Evolutionary conservation across 495 filamentous ascomycete genomes (phyloP).

Genomic region (Cairneyella variabilis): DNA sequence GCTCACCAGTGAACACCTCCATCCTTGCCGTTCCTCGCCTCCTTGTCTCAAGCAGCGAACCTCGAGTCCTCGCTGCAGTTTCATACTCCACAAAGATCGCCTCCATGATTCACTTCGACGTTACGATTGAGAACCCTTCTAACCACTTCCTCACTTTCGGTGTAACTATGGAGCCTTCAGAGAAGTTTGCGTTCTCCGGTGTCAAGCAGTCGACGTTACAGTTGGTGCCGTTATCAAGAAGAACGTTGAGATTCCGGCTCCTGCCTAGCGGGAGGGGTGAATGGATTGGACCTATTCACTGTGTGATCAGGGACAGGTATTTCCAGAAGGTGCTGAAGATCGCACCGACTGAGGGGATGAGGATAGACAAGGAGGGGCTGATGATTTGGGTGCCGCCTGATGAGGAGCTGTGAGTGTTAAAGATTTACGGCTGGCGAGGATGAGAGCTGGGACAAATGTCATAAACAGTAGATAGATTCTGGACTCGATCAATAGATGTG

Average conservation of each 20-base stretch:
- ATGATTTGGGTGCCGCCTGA: slow-evolving; percentile 59
- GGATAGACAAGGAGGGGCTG: slow-evolving; percentile 67
- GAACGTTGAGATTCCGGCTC: slow-evolving; percentile 65
- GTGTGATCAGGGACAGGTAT: slow-evolving; percentile 80
- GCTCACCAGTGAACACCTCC: slow-evolving; percentile 46
- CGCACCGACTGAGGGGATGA: slow-evolving; percentile 67
- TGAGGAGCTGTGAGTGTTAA: slow-evolving; percentile 25
- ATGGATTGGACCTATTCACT: slow-evolving; percentile 66
- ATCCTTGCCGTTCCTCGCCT: slow-evolving; percentile 72
- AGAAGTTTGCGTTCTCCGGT: slow-evolving; percentile 91
- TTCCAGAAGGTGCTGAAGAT: slow-evolving; percentile 83
- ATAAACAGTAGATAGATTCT: no score
- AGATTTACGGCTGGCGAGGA: no score
- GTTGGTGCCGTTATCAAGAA: slow-evolving; percentile 72
- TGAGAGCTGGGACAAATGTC: no score
- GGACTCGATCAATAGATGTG: no score
- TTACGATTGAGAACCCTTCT: slow-evolving; percentile 91
- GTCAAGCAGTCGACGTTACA: slow-evolving; percentile 74
- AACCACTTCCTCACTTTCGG: slow-evolving; percentile 91
- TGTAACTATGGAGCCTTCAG: slow-evolving; percentile 84
- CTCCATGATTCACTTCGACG: slow-evolving; percentile 40
- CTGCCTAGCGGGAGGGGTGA: slow-evolving; percentile 53
- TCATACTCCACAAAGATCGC: slow-evolving; percentile 35
- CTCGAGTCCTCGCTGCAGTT: slow-evolving; percentile 74
- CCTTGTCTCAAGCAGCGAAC: slow-evolving; percentile 74